Percentiles rank a stretch among this genome's conserved stretches.
phyloP scores from a whole-genome alignment of 352 stramenopile genomes.

The Pythium monospermum region DNA sequence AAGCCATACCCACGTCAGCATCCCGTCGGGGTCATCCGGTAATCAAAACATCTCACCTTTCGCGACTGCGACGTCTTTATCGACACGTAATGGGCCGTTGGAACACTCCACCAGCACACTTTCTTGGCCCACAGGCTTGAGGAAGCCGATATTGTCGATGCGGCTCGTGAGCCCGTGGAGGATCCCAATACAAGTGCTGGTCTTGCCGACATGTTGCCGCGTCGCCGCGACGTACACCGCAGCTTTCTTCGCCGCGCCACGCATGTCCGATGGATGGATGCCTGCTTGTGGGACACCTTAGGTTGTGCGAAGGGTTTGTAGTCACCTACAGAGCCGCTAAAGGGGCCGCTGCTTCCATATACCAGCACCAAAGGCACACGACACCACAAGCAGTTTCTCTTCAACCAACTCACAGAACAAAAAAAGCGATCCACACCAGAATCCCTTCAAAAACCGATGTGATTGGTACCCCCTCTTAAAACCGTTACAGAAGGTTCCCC shows the following conservation, averaged over 20 bases:
- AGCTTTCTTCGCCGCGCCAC: constrained; percentile 26
- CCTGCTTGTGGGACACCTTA: not conserved
- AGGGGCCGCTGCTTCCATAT: constrained; percentile 1
- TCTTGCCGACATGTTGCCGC: constrained; percentile 88
- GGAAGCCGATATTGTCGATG: constrained; percentile 86
- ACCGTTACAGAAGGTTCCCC: too few relatives aligned
- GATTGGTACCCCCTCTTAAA: too few relatives aligned
- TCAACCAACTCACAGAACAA: constrained; percentile 9
- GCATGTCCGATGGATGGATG: not conserved
- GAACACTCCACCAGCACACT: constrained; percentile 78
- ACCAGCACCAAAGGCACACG: not conserved
- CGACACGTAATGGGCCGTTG: constrained; percentile 67
- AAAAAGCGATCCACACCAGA: constrained; percentile 3
- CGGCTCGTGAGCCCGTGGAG: constrained; percentile 91
- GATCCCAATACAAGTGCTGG: constrained; percentile 92
- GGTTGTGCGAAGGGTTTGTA: not conserved
- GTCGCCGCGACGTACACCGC: constrained; percentile 86
- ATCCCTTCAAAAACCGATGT: constrained; percentile 8
- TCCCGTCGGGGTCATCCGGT: constrained; percentile 20
- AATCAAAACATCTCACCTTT: constrained; percentile 53
- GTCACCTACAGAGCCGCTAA: constrained; percentile 1
- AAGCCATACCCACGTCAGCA: not conserved
- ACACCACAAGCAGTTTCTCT: constrained; percentile 7
- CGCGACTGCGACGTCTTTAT: constrained; percentile 87
- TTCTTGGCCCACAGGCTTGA: constrained; percentile 95